Conservation (phyloP, 345 rosid species). For the Acer yangbiense region DNA sequence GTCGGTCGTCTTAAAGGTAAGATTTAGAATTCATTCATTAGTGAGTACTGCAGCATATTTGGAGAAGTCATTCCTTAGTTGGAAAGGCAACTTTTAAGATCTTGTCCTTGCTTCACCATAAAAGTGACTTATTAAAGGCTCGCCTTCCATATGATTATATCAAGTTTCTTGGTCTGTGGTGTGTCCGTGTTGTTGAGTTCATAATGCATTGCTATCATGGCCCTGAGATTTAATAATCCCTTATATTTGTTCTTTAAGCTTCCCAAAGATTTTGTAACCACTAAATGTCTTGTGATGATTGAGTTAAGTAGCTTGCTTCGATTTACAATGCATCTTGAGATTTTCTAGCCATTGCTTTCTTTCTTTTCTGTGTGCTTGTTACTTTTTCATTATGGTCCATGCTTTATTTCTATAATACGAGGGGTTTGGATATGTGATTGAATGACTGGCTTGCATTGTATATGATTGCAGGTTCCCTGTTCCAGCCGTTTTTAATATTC, state of each 20-base stretch:
- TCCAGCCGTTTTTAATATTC: conserved; percentile 56
- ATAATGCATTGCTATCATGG: not conserved
- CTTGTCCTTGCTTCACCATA: too few species aligned
- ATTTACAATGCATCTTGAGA: not conserved
- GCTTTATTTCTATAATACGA: not conserved
- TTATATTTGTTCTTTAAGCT: not conserved
- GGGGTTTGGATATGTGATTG: not conserved
- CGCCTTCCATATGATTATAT: not conserved
- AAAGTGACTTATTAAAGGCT: not conserved
- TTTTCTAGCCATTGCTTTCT: not conserved
- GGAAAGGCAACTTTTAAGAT: not conserved
- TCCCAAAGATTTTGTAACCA: not conserved
- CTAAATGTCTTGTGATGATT: not conserved
- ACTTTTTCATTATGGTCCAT: not conserved
- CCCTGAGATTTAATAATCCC: not conserved
- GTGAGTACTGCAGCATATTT: conserved; percentile 7
- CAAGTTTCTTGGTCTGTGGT: not conserved
- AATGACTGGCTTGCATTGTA: conserved; percentile 30
- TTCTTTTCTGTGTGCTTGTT: not conserved
- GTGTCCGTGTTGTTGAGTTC: not conserved
- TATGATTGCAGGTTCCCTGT: conserved; percentile 58
- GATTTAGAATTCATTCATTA: conserved; percentile 19
- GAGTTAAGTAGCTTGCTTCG: not conserved
- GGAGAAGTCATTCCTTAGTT: not conserved
- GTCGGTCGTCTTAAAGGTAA: conserved; percentile 50